Conservation (phyloP, 2,329 filamentous ascomycete species). For the Colletotrichum chrysophilum region DNA sequence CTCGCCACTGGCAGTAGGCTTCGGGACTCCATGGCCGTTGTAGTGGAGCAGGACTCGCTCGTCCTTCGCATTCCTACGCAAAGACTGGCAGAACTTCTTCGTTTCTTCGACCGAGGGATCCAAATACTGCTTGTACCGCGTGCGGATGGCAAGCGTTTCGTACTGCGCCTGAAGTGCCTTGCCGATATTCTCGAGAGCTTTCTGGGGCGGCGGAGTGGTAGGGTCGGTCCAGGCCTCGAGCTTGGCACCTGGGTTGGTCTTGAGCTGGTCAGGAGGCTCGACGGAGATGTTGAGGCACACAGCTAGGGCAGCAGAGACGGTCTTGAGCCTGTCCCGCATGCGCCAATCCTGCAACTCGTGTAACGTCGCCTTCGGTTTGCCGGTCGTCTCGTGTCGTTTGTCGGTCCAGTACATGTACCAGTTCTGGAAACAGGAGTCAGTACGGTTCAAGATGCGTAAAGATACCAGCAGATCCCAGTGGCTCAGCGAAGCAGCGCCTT, state of each 20-base stretch:
- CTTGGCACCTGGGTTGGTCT: conserved; percentile 91
- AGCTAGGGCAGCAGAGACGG: conserved; percentile 91
- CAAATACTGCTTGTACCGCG: conserved; percentile 96
- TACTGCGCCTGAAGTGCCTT: conserved; percentile 97
- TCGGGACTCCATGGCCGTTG: conserved; percentile 96
- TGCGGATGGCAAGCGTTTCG: conserved; percentile 91
- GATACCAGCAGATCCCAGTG: neutral
- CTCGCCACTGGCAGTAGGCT: conserved; percentile 93
- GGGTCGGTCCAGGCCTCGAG: conserved; percentile 98
- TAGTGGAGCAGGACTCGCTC: conserved; percentile 98
- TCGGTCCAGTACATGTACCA: conserved; percentile 99
- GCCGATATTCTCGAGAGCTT: conserved; percentile 91
- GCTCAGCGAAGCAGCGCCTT: neutral
- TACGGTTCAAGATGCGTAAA: neutral
- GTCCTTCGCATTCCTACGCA: conserved; percentile 91
- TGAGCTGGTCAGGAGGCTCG: conserved; percentile 95
- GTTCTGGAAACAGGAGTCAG: conserved; percentile 61
- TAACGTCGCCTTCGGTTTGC: conserved; percentile 75
- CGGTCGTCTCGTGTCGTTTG: conserved; percentile 94
- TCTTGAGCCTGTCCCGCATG: conserved; percentile 95
- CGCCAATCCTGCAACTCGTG: conserved; percentile 89
- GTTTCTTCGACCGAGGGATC: conserved; percentile 98
- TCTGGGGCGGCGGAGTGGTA: conserved; percentile 77
- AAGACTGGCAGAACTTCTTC: conserved; percentile 91
- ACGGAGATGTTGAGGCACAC: conserved; percentile 98